Evolutionary conservation across 2,329 filamentous ascomycete genomes (phyloP), one percentile per base, ranked within the genome.

Genomic region (Ceratocystis eucalypticola): DNA sequence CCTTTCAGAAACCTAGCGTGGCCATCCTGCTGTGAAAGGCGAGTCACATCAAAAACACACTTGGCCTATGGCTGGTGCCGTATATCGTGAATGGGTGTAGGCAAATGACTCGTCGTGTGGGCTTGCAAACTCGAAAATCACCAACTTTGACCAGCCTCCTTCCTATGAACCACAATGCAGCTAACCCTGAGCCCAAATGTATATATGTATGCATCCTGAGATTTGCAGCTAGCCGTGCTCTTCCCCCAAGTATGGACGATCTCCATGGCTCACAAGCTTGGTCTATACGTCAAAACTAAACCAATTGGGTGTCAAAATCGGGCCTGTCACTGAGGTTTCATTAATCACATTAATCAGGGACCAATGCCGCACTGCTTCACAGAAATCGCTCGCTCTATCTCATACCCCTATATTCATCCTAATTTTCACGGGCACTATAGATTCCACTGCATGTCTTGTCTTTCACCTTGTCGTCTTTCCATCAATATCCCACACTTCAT

Each of bases 391-490:
- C 46, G 20, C 17, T 22, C 46, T 22, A n/a, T 20, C 8, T 4
- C 8, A 30, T 57, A 5, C 25, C 22, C 2, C 22, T 22, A 12
- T 28, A 30, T 15, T 3, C 17, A 15, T 57, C 3, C 17, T 5
- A 8, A 33, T 20, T 20, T 12, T 28, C 50, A 57, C 4, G 4
- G 50, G 1, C 50, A 5, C 12, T 57, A n/a, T 20, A n/a, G 20
- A 50, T 50, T n/a, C 17, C 20, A 50, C 50, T 57, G 50, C 50
- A 57, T 57, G 50, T 57, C 12, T 57, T 57, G 46, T 50, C 46
- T 50, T 57, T 28, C 12, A 30, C 25, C 10, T 12, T 28, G 22
- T 12, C 50, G 12, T 30, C 50, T 30, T 57, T 15, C 25, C 7
- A 57, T 22, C 50, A 57, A 30, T 17, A 30, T 30, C 50, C 10